phyloP scores from a whole-genome alignment of 2,329 filamentous ascomycete genomes.

The Colletotrichum sp. region DNA sequence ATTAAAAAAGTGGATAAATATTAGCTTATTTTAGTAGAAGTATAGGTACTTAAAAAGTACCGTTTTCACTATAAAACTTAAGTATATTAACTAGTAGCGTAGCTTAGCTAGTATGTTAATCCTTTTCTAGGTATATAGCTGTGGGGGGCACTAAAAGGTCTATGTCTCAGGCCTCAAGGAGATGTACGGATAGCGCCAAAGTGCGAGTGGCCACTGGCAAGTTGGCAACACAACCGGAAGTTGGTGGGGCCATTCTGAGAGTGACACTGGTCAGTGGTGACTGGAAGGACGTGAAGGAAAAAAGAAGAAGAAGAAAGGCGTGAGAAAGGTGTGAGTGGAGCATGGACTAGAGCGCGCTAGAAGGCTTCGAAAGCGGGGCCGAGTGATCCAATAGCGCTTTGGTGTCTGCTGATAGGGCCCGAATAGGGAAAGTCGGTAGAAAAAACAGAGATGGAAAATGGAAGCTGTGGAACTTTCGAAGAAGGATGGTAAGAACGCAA shows the following conservation, averaged over 20 bases:
- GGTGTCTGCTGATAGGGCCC: not conserved
- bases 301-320: too few species aligned
- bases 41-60: too few species aligned
- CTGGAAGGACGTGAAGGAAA: too few species aligned
- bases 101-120: too few species aligned
- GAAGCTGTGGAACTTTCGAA: slow-evolving; percentile 15
- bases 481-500: not conserved
- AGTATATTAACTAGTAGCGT: too few species aligned
- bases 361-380: slow-evolving; percentile 5
- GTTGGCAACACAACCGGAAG: not conserved
- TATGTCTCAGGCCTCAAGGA: too few species aligned
- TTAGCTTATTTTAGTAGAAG: too few species aligned
- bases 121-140: too few species aligned
- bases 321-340: not conserved
- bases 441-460: not conserved
- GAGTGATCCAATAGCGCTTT: not conserved
- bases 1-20: too few species aligned
- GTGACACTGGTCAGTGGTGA: too few species aligned
- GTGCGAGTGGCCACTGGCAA: not conserved
- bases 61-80: too few species aligned
- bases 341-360: slow-evolving; percentile 8
- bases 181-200: not conserved
- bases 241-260: not conserved
- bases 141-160: too few species aligned
- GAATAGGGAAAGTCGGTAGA: not conserved